phyloP scores from a whole-genome alignment of 176 grass and related monocot genomes.

The Melocanna baccifera region DNA sequence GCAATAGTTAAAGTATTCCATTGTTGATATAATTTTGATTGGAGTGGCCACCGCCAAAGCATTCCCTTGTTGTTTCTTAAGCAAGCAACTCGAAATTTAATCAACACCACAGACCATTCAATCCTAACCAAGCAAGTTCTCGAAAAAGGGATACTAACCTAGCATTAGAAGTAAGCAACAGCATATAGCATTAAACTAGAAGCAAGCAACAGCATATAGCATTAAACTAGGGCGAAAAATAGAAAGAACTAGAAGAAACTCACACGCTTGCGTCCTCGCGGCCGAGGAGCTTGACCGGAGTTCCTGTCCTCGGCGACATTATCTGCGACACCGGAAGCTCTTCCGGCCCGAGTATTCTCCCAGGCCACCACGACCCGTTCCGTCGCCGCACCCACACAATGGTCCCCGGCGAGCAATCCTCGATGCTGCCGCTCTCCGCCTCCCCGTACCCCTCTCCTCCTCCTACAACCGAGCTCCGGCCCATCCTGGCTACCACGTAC shows the following conservation, averaged over 20 bases:
- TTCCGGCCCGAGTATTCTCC: conserved; percentile 67
- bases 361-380: conserved; percentile 91
- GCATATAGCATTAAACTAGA: neutral
- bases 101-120: neutral
- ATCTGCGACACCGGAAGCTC: conserved; percentile 73
- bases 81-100: neutral
- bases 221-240: neutral
- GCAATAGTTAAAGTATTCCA: neutral
- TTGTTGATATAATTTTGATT: conserved; percentile 5
- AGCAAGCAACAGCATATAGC: neutral
- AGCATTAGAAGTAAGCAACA: conserved; percentile 7
- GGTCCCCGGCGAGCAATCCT: conserved; percentile 62
- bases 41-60: neutral
- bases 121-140: neutral
- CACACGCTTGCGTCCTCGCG: conserved; percentile 85
- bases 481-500: conserved; percentile 26
- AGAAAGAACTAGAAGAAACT: conserved; percentile 9
- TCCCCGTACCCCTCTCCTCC: conserved; percentile 34
- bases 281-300: conserved; percentile 81
- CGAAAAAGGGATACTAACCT: neutral
- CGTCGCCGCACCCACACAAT: conserved; percentile 81
- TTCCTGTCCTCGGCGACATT: conserved; percentile 74
- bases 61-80: neutral
- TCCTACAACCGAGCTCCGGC: conserved; percentile 41
- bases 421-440: conserved; percentile 7